Evolutionary conservation across 2,329 filamentous ascomycete species (phyloP).

Genomic region (Pseudogymnoascus sp.): DNA sequence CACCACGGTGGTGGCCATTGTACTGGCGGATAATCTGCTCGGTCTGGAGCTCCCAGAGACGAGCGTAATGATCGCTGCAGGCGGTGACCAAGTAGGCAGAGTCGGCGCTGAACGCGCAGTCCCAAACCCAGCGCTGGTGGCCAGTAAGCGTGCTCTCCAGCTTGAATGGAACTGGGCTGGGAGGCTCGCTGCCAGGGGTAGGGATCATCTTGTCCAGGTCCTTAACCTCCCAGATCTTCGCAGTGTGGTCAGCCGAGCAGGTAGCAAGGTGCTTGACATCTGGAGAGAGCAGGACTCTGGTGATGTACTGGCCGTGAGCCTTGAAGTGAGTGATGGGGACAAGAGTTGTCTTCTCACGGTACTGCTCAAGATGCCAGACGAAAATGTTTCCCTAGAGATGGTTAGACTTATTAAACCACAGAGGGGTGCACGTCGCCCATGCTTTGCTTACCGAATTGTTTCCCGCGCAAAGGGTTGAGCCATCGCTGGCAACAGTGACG

Average conservation of each 20-base stretch:
- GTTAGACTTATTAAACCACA: slow-evolving; percentile 14
- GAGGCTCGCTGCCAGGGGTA: slow-evolving; percentile 15
- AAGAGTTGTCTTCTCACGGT: slow-evolving; percentile 58
- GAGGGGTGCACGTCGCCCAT: neutral
- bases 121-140: slow-evolving; percentile 74
- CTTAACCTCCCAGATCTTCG: slow-evolving; percentile 88
- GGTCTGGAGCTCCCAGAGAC: slow-evolving; percentile 64
- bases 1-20: slow-evolving; percentile 66
- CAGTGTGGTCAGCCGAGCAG: slow-evolving; percentile 71
- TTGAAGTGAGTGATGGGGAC: slow-evolving; percentile 65
- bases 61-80: slow-evolving; percentile 66
- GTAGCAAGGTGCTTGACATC: slow-evolving; percentile 70
- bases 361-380: slow-evolving; percentile 86
- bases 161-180: slow-evolving; percentile 41
- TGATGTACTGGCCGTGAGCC: slow-evolving; percentile 67
- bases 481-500: slow-evolving; percentile 92
- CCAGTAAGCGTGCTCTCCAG: slow-evolving; percentile 63
- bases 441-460: slow-evolving; percentile 69
- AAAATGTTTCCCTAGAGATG: slow-evolving; percentile 77
- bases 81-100: slow-evolving; percentile 68
- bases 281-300: slow-evolving; percentile 64
- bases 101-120: slow-evolving; percentile 69
- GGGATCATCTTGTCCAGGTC: slow-evolving; percentile 52
- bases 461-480: slow-evolving; percentile 83
- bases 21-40: slow-evolving; percentile 68